Conservation (phyloP, 441 rosid genomes). For the Bruguiera hainesii region DNA sequence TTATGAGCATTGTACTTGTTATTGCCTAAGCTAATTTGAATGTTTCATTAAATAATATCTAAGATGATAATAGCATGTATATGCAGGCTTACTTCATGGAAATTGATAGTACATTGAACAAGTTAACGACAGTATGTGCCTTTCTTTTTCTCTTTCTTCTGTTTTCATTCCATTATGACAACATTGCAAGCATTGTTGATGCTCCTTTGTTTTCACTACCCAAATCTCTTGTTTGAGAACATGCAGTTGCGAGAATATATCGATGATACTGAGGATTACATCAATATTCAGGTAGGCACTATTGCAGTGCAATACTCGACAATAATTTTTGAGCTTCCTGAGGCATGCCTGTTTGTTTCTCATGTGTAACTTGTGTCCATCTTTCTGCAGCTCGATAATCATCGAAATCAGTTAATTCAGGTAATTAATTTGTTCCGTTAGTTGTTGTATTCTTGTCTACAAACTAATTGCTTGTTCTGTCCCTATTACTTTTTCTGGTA, state of each 20-base stretch:
- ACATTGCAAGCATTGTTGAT: neutral
- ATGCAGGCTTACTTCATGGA: slow-evolving; percentile 88
- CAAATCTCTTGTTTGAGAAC: slow-evolving; percentile 20
- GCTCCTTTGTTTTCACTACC: neutral
- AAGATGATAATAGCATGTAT: slow-evolving; percentile 12
- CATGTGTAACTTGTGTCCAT: slow-evolving; percentile 5
- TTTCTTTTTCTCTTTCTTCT: neutral
- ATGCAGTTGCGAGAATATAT: slow-evolving; percentile 95
- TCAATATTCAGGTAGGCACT: slow-evolving; percentile 78
- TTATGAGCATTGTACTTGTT: slow-evolving; percentile 26
- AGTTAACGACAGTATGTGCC: slow-evolving; percentile 57
- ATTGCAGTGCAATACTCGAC: slow-evolving; percentile 4
- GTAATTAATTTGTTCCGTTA: slow-evolving; percentile 25
- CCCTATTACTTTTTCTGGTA: neutral
- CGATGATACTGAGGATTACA: slow-evolving; percentile 98
- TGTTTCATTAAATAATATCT: slow-evolving; percentile 12
- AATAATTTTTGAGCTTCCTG: neutral
- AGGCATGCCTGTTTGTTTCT: neutral
- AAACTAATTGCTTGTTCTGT: neutral
- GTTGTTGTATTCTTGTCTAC: neutral
- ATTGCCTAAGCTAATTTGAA: slow-evolving; percentile 3
- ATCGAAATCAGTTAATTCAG: slow-evolving; percentile 98
- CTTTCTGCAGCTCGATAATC: slow-evolving; percentile 85
- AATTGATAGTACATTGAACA: slow-evolving; percentile 87
- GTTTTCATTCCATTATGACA: neutral